Conservation (phyloP, 495 filamentous ascomycete species). For the Entonaema liquescens region DNA sequence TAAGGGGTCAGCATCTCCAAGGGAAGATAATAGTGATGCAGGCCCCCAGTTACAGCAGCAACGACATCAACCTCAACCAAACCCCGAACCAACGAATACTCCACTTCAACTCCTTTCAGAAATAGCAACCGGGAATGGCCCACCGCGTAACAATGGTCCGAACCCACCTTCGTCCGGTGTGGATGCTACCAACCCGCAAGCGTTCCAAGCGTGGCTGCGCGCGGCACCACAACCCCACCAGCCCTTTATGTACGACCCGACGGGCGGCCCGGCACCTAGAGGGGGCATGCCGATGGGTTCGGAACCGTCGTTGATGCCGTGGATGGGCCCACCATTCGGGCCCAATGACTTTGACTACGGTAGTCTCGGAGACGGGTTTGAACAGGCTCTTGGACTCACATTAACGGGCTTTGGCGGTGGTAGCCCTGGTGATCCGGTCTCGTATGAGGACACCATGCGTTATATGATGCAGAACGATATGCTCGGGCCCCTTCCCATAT, state of each 20-base stretch:
- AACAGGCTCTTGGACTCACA: conserved; percentile 61
- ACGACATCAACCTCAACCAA: conserved; percentile 37
- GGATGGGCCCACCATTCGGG: conserved; percentile 44
- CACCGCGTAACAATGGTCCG: conserved; percentile 31
- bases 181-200: conserved; percentile 9
- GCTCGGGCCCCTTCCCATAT: conserved; percentile 22
- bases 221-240: conserved; percentile 24
- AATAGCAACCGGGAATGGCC: conserved; percentile 68
- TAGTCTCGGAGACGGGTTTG: conserved; percentile 55
- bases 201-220: conserved; percentile 21
- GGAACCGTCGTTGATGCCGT: conserved; percentile 42
- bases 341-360: conserved; percentile 50
- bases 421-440: conserved; percentile 37
- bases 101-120: conserved; percentile 74
- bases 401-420: conserved; percentile 52
- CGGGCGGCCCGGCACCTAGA: not conserved
- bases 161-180: conserved; percentile 13
- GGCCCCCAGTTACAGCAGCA: conserved; percentile 38
- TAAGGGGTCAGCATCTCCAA: not conserved
- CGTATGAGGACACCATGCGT: conserved; percentile 45
- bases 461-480: conserved; percentile 47
- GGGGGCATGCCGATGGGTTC: not conserved
- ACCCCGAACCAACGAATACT: conserved; percentile 53
- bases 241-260: conserved; percentile 45
- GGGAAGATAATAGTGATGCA: conserved; percentile 22